These are phyloP conservation scores for Aleurites moluccanus DNA, from an alignment of 441 rosid species.

Conservation along the genomic window DNA sequence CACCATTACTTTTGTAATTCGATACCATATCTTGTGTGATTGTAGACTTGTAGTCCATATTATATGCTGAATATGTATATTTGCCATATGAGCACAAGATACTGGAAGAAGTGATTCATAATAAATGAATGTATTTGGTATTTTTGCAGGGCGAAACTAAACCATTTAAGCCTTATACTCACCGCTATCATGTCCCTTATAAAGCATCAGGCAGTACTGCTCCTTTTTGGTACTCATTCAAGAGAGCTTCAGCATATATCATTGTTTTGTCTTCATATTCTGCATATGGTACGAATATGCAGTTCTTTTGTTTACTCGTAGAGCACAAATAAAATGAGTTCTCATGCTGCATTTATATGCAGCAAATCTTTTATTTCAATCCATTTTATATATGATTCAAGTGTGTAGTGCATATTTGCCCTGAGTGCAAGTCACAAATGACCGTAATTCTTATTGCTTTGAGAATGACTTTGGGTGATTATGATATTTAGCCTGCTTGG, in stretches of 20 bases:
- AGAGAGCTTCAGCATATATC: conserved; percentile 79
- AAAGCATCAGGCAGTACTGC: conserved; percentile 59
- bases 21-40: neutral
- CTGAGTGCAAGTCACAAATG: too few relatives aligned
- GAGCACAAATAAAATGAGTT: neutral
- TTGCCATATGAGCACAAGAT: neutral
- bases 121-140: conserved; percentile 1
- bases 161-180: conserved; percentile 69
- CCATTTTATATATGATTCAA: too few relatives aligned
- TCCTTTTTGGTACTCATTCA: conserved; percentile 87
- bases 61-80: neutral
- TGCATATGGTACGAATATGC: conserved; percentile 55
- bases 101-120: neutral
- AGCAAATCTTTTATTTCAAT: neutral
- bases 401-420: neutral
- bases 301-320: neutral
- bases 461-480: neutral
- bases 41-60: neutral
- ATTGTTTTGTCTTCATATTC: conserved; percentile 83
- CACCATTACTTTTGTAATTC: neutral
- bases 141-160: conserved; percentile 66
- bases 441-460: too few relatives aligned
- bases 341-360: neutral
- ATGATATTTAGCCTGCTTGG: neutral
- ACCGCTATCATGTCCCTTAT: conserved; percentile 70